phyloP scores from a whole-genome alignment of 1,284 basidiomycete genomes.

The Hemileia vastatrix region DNA sequence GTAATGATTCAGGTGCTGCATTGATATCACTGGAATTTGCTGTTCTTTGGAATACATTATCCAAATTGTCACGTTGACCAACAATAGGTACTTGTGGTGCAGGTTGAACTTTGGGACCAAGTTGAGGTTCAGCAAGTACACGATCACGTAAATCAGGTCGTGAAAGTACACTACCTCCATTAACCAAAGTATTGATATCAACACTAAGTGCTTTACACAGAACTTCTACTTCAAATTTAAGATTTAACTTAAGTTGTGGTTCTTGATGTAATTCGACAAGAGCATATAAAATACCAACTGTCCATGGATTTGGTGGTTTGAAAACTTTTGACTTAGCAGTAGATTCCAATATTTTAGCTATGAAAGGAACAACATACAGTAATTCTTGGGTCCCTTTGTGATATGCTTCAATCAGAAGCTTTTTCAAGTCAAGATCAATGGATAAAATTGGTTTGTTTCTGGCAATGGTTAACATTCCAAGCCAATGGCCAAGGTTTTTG shows the following conservation, averaged over 20 bases:
- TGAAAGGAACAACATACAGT: constrained; percentile 42
- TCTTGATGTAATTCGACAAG: constrained; percentile 43
- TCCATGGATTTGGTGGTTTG: constrained; percentile 42
- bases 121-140: too few relatives aligned
- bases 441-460: constrained; percentile 40
- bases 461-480: constrained; percentile 39
- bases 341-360: constrained; percentile 43
- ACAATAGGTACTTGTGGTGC: too few relatives aligned
- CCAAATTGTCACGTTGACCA: too few relatives aligned
- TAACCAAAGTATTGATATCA: too few relatives aligned
- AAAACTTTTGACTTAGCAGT: constrained; percentile 38
- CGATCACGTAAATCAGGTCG: too few relatives aligned
- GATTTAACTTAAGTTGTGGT: constrained; percentile 42
- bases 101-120: too few relatives aligned
- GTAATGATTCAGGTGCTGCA: too few relatives aligned
- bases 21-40: too few relatives aligned
- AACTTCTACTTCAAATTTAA: constrained; percentile 45
- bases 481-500: too few relatives aligned
- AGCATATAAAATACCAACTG: constrained; percentile 39
- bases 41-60: too few relatives aligned
- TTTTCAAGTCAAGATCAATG: constrained; percentile 40
- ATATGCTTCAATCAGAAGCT: constrained; percentile 41
- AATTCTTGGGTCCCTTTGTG: constrained; percentile 39
- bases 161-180: too few relatives aligned
- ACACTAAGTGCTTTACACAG: constrained; percentile 40